Evolutionary conservation across 2,329 filamentous ascomycete species (phyloP).

Genomic region (Cadophora luteo-olivacea): DNA sequence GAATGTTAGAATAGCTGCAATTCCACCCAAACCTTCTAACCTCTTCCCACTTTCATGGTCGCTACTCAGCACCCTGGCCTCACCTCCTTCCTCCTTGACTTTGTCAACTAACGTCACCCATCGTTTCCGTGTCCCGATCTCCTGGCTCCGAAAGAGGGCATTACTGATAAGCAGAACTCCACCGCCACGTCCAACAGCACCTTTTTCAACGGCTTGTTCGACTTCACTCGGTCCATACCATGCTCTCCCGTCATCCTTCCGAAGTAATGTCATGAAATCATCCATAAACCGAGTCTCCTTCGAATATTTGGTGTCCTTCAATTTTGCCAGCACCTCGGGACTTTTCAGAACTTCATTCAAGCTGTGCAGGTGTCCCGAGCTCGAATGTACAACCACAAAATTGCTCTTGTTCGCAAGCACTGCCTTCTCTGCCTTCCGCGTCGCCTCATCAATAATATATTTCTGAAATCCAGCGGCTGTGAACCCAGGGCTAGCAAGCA

Average conservation of each 20-base stretch:
- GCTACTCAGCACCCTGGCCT: constrained; percentile 87
- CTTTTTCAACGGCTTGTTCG: constrained; percentile 81
- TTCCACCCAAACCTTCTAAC: constrained; percentile 81
- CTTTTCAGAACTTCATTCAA: constrained; percentile 87
- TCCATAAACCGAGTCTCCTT: constrained; percentile 87
- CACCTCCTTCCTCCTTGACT: constrained; percentile 85
- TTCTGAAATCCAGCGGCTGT: constrained; percentile 81
- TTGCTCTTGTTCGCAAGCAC: constrained; percentile 69
- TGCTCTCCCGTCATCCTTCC: constrained; percentile 84
- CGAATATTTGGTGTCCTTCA: constrained; percentile 88
- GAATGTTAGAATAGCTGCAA: constrained; percentile 91
- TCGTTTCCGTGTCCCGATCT: constrained; percentile 75
- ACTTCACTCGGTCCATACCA: constrained; percentile 91
- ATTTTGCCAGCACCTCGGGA: constrained; percentile 75
- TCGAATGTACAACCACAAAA: constrained; percentile 78
- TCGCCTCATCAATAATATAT: constrained; percentile 71
- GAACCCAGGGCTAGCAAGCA: constrained; percentile 91
- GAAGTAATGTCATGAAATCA: constrained; percentile 77
- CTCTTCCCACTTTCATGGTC: constrained; percentile 93
- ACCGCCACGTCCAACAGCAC: constrained; percentile 86
- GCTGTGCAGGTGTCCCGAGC: constrained; percentile 85
- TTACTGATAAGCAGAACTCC: constrained; percentile 88
- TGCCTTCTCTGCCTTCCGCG: constrained; percentile 68
- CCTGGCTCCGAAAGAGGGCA: constrained; percentile 82
- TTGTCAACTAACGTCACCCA: constrained; percentile 89